A percentile compares a stretch with the other conserved stretches of the same genome.
These are phyloP conservation scores for Periconia sp. DNA, from an alignment of 2,329 filamentous ascomycete species.

Conservation along the genomic window DNA sequence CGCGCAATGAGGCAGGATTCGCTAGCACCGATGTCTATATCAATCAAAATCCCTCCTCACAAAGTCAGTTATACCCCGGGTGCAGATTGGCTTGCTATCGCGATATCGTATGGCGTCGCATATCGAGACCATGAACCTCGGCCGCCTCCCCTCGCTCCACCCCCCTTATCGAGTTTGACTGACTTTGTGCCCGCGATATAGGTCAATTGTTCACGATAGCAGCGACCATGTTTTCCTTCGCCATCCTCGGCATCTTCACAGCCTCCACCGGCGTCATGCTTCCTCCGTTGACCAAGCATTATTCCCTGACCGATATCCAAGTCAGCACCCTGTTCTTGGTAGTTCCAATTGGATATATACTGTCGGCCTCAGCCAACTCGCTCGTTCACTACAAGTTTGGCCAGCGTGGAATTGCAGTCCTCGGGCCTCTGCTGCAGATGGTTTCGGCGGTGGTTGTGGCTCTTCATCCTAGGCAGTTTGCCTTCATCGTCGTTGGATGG, in stretches of 20 bases:
- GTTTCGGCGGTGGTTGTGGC: conserved; percentile 30
- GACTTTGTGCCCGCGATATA: no score
- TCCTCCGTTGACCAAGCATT: conserved; percentile 42
- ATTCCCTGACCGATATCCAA: conserved; percentile 45
- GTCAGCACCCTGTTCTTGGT: conserved; percentile 52
- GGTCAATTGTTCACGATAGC: conserved; percentile 45
- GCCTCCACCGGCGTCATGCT: conserved; percentile 39
- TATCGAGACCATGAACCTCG: no score
- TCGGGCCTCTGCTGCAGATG: conserved; percentile 44
- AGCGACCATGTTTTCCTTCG: conserved; percentile 60
- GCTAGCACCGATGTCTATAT: neutral
- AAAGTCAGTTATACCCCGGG: no score
- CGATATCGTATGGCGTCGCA: no score
- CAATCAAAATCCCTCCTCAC: neutral
- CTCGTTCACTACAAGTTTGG: conserved; percentile 45
- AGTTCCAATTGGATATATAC: conserved; percentile 48
- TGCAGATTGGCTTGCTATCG: no score
- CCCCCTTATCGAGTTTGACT: no score
- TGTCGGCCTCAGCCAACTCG: conserved; percentile 45
- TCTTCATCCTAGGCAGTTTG: conserved; percentile 34
- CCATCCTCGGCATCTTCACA: conserved; percentile 53
- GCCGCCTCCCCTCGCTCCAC: no score
- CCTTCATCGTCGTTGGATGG: conserved; percentile 25
- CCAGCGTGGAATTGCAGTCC: conserved; percentile 46
- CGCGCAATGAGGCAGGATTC: neutral